Evolutionary conservation across 2,329 filamentous ascomycete species (phyloP), one percentile per base, ranked within the genome.

Genomic region (Phialophora chinensis): DNA sequence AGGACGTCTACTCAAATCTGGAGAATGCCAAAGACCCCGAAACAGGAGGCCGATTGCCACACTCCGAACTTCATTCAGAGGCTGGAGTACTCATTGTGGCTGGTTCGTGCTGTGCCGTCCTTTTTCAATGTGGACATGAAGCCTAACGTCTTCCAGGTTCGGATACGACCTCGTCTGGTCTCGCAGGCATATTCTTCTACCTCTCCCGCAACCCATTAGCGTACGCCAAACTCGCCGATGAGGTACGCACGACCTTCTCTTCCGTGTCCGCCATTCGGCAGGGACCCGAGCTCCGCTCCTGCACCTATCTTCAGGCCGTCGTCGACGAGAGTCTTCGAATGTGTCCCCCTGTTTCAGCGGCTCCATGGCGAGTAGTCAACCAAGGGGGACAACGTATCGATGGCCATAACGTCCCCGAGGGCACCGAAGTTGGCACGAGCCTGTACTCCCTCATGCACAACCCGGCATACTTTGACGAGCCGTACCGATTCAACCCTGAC

Each of bases 151-250:
- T 20, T 23, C 25, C 33, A 47, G 55, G 55, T 23, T 58, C 55
- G 14, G 33, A 58, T 29, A 58, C 55, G 12, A 58, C 55, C 23
- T 58, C 55, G 27, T 27, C 23, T 44, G 55, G 7, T 6, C 55
- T 58, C 11, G 35, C 55, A 25, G 55, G 55, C 55, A 58, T 58
- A 14, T 58, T 58, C 55, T 58, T 58, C 35, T 58, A 58, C 55
- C 55, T 58, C 31, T 29, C 55, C 2, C 55, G 17, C 35, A 44
- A 58, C 11, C 33, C n/a, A 11, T n/a, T 8, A 3, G 55, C 47
- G 11, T 58, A 58, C 38, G 55, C 33, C 23, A 47, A 20, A 47
- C 20, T 58, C 35, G 55, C 55, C 20, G 8, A 58, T 5, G 55
- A 58, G 38, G 17, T 47, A 20, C 55, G 55, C 11, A 44, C 35